Evolutionary conservation across 371 early-diverging fungal genomes (phyloP), one percentile per base, ranked within the genome.

Genomic region (Batkoa obscura): DNA sequence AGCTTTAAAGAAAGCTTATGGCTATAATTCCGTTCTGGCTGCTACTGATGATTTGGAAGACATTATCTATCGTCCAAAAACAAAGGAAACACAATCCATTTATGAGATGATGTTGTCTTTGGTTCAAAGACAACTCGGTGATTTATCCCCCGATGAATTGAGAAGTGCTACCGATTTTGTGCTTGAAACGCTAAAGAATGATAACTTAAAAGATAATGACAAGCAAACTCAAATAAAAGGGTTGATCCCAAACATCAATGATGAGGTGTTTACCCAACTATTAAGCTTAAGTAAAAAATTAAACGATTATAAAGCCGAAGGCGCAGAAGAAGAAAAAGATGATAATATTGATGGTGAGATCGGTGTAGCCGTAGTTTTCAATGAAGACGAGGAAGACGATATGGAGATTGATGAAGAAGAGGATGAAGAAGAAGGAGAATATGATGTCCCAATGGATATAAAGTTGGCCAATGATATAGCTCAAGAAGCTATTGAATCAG

Each of bases 11-110:
- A 76, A 73, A 59, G 80, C 80, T 37, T 82, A 82, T 60, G 89
- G 90, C n/a, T 83, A 78, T 62, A 72, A 75, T 9, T 79, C 80
- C 49, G 84, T 94, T 23, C 63, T 94, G n/a, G 78, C 86, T 2
- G 94, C 93, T 0, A 88, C 95, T 31, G 91, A 90, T 36, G 87
- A 87, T 58, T 74, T 85, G 59, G 97, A 93, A 60, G 84, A 84
- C 5, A 69, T 83, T 13, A 74, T 75, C 42, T 97, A 97, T 63
- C 75, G 84, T 47, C 98, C 98, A 38, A 80, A 84, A 51, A 93
- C 94, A 2, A 83, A 81, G 59, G 93, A 95, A 66, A 94, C 94
- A n/a, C 75, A 78, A n/a, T 78, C 78, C 61, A 76, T 86, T 2
- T 94, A 90, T 64, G 93, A 93, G 58, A 74, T 89, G 32, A 79